Evolutionary conservation across 345 rosid species (phyloP), one percentile per base, ranked within the genome.

Genomic region (Rhizophora mangle): DNA sequence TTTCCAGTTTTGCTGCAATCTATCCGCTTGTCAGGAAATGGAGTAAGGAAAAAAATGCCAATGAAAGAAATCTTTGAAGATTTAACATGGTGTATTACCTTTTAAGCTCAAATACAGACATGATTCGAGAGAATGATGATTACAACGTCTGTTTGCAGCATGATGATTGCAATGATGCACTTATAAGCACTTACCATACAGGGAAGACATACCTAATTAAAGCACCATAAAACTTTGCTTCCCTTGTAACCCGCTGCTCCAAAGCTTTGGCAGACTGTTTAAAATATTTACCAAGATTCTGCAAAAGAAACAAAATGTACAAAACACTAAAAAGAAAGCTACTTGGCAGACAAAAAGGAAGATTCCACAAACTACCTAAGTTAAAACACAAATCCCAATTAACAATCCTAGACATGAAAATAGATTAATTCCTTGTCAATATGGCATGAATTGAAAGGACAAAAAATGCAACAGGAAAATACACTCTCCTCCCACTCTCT

Each of bases 1-100:
- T 85, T 94, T 94, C 97, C 99, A 94, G 78, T 91, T 94, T 82
- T 84, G 92, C 97, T 95, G 99, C 91, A 95, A 88, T 80, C 99
- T 91, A 83, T 82, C 54, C 63, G 80, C 75, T 67, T 68, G 70
- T 80, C 80, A 81, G 74, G 7, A 43, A 68, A 13, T 18, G 49
- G 49, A 43, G 49, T 13, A 43, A 13, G 15, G 18, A 43, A 5
- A 3, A 75, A 65, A 49, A 47, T 21, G 39, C 47, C 16, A 15
- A 55, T 21, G 30, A 29, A 62, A 19, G 20, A 60, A 30, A 63
- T 16, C 13, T 63, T 36, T 20, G 37, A 58, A 29, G 58, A 34
- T 16, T 39, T 39, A 26, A 51, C 18, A 3, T 64, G 1, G 5
- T 13, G 15, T 19, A 31, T 32, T 62, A 53, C 34, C 37, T 6